These are phyloP conservation scores for Aspergillus sp. DNA, from an alignment of 2,329 filamentous ascomycete species.

Conservation along the genomic window DNA sequence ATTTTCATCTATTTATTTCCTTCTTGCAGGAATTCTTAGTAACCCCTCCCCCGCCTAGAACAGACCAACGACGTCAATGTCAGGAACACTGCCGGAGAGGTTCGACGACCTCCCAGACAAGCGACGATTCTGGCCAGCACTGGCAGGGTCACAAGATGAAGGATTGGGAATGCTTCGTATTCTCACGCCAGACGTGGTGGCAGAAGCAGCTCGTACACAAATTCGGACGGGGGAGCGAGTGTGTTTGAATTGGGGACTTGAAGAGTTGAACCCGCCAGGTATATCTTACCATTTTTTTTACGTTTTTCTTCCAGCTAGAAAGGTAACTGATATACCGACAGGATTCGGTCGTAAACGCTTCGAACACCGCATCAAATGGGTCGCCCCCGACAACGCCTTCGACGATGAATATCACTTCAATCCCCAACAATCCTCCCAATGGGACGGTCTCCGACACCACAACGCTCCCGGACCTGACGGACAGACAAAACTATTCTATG, in stretches of 20 bases:
- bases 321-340: slow-evolving; percentile 22
- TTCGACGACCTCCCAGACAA: slow-evolving; percentile 43
- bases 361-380: slow-evolving; percentile 47
- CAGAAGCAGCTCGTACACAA: slow-evolving; percentile 44
- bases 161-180: slow-evolving; percentile 49
- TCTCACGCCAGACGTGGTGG: slow-evolving; percentile 48
- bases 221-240: slow-evolving; percentile 50
- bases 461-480: slow-evolving; percentile 36
- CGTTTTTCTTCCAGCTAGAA: not conserved
- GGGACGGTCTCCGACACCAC: slow-evolving; percentile 49
- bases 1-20: no score
- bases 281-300: not conserved
- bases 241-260: slow-evolving; percentile 51
- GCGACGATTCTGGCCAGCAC: slow-evolving; percentile 44
- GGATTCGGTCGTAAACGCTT: slow-evolving; percentile 49
- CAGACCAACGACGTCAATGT: slow-evolving; percentile 13
- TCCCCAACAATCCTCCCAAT: slow-evolving; percentile 49
- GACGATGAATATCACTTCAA: slow-evolving; percentile 50
- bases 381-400: slow-evolving; percentile 38
- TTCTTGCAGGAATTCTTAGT: not conserved
- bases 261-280: slow-evolving; percentile 46
- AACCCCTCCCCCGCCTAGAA: slow-evolving; percentile 1
- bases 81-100: slow-evolving; percentile 21
- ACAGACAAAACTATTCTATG: slow-evolving; percentile 26
- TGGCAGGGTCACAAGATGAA: slow-evolving; percentile 44